A percentile compares a stretch with the other conserved stretches of the same genome.
These are phyloP conservation scores for Dictyostelium firmibasis DNA, from an alignment of 78 protist species.

Conservation along the genomic window DNA sequence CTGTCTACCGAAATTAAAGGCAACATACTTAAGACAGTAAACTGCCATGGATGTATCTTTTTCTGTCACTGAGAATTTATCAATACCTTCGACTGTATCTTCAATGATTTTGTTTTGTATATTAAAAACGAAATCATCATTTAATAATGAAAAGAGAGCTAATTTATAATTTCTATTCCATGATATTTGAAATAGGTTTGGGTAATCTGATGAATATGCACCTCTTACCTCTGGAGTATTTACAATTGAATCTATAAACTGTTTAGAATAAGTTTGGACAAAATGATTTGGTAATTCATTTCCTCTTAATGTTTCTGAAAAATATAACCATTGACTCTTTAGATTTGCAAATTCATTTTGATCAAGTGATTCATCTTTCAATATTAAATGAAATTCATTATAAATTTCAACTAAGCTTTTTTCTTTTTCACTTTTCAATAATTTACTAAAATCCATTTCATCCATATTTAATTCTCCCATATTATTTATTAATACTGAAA, in stretches of 20 bases:
- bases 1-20: not conserved
- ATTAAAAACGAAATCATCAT: not conserved
- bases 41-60: not conserved
- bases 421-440: not conserved
- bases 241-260: not conserved
- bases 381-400: too few species aligned
- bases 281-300: not conserved
- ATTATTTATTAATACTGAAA: not conserved
- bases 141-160: not conserved
- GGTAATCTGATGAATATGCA: not conserved
- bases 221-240: not conserved
- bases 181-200: not conserved
- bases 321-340: not conserved
- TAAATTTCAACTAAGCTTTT: not conserved
- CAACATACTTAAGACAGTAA: not conserved
- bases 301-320: not conserved
- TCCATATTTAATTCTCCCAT: not conserved
- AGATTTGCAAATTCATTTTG: not conserved
- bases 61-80: not conserved
- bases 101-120: not conserved
- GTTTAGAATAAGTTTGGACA: not conserved
- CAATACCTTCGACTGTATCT: not conserved
- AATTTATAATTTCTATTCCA: not conserved
- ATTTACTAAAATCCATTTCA: not conserved
- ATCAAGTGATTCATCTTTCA: not conserved